Evolutionary conservation across 1,284 basidiomycete species (phyloP).

Genomic region (Fomitiporia mediterranea): DNA sequence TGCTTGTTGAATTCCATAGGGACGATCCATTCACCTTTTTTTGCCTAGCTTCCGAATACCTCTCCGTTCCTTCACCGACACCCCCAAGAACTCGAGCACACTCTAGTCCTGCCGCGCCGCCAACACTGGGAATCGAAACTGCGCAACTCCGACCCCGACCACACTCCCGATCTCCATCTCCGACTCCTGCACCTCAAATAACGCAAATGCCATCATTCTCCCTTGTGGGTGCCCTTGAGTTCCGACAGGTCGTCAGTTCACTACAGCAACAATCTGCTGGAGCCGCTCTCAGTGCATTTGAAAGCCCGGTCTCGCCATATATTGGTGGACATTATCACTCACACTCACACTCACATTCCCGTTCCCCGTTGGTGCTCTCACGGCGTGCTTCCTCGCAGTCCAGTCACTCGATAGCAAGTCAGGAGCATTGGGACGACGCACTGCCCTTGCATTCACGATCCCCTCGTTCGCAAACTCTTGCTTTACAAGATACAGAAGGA

Average conservation of each 20-base stretch:
- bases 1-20: constrained; percentile 19
- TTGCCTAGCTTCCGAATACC: constrained; percentile 1
- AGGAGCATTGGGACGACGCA: constrained; percentile 46
- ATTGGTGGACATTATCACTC: constrained; percentile 66
- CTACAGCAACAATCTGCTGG: constrained; percentile 62
- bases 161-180: constrained; percentile 36
- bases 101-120: constrained; percentile 24
- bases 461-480: constrained; percentile 27
- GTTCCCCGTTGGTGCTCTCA: constrained; percentile 26
- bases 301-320: constrained; percentile 65
- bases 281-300: constrained; percentile 56
- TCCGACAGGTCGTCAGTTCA: constrained; percentile 82
- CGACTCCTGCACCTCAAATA: constrained; percentile 33
- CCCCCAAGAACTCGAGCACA: constrained; percentile 13
- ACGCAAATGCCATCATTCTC: constrained; percentile 78
- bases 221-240: constrained; percentile 89
- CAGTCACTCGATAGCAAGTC: constrained; percentile 21
- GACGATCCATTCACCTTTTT: constrained; percentile 16
- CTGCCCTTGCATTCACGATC: constrained; percentile 46
- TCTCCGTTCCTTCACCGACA: constrained; percentile 4
- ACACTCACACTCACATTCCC: constrained; percentile 25
- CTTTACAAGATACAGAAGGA: constrained; percentile 21
- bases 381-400: constrained; percentile 24
- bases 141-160: constrained; percentile 37
- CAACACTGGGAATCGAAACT: constrained; percentile 34